Conservation (phyloP, 371 early-diverging fungal species). For the Dichotomocladium elegans region DNA sequence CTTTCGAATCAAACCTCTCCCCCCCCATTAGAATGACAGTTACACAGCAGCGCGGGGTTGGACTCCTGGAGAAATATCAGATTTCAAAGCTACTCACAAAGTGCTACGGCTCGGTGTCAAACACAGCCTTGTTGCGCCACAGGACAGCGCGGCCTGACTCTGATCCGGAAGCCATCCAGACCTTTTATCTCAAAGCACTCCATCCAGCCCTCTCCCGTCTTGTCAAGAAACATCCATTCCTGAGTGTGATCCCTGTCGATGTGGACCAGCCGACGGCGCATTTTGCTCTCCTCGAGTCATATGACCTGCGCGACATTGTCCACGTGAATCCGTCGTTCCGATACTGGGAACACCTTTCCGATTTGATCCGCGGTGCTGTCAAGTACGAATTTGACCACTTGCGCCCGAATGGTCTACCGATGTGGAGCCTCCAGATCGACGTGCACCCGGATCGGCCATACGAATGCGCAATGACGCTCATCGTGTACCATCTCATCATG, state of each 20-base stretch:
- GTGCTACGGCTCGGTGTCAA: slow-evolving; percentile 27
- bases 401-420: slow-evolving; percentile 14
- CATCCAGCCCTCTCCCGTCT: slow-evolving; percentile 17
- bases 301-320: slow-evolving; percentile 19
- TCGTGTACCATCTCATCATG: slow-evolving; percentile 24
- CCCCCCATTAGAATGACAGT: too few species aligned
- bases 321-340: not conserved
- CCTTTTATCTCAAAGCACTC: slow-evolving; percentile 15
- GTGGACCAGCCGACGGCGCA: slow-evolving; percentile 11
- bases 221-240: slow-evolving; percentile 19
- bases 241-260: slow-evolving; percentile 19
- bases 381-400: slow-evolving; percentile 23
- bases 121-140: slow-evolving; percentile 18
- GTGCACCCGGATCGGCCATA: slow-evolving; percentile 4
- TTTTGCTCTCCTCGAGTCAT: slow-evolving; percentile 15
- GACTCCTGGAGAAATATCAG: slow-evolving; percentile 39
- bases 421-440: slow-evolving; percentile 28
- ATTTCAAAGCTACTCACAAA: slow-evolving; percentile 22
- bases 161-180: not conserved
- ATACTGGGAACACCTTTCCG: slow-evolving; percentile 8
- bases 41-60: slow-evolving; percentile 15
- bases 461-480: slow-evolving; percentile 11
- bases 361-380: slow-evolving; percentile 11
- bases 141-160: not conserved
- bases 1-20: too few species aligned